Percentiles rank a stretch among this genome's conserved stretches.
Conservation (phyloP, 768 basidiomycete species). For the Leccinum longicurvipes region DNA sequence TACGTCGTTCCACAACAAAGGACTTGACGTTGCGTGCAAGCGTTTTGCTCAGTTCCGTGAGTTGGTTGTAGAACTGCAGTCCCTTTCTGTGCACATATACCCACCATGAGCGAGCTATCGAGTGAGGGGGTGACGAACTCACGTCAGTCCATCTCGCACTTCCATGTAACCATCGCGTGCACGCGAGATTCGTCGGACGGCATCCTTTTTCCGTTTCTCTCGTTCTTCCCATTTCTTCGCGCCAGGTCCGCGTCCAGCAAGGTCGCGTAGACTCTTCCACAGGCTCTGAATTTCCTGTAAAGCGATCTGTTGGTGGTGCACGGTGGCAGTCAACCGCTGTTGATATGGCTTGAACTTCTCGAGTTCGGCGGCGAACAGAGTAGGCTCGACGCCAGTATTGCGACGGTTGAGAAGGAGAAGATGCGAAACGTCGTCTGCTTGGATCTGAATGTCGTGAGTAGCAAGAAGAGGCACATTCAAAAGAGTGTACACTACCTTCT, state of each 20-base stretch:
- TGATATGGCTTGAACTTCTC: conserved; percentile 96
- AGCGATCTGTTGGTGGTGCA: conserved; percentile 70
- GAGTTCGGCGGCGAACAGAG: conserved; percentile 88
- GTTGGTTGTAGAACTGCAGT: conserved; percentile 81
- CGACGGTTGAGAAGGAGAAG: conserved; percentile 88
- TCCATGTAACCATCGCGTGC: conserved; percentile 85
- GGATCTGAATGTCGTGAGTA: conserved; percentile 56
- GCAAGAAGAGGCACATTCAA: not conserved
- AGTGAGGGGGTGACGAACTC: conserved; percentile 33
- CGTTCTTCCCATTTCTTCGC: conserved; percentile 80
- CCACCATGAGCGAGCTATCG: conserved; percentile 3
- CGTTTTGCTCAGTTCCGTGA: conserved; percentile 57
- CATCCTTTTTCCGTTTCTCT: conserved; percentile 76
- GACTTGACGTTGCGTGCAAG: conserved; percentile 56
- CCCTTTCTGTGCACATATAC: conserved; percentile 60
- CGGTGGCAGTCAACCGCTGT: conserved; percentile 71
- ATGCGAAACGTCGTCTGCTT: conserved; percentile 95
- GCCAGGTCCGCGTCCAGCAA: conserved; percentile 71
- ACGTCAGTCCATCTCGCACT: conserved; percentile 81
- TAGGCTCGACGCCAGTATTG: conserved; percentile 76
- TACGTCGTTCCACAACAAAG: conserved; percentile 60
- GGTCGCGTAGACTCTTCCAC: conserved; percentile 71
- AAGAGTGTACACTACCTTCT: conserved; percentile 58
- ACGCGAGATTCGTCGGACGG: conserved; percentile 64
- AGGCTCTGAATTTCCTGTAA: conserved; percentile 72